Evolutionary conservation across 2,329 filamentous ascomycete genomes (phyloP).

Genomic region (Cadophora malorum): DNA sequence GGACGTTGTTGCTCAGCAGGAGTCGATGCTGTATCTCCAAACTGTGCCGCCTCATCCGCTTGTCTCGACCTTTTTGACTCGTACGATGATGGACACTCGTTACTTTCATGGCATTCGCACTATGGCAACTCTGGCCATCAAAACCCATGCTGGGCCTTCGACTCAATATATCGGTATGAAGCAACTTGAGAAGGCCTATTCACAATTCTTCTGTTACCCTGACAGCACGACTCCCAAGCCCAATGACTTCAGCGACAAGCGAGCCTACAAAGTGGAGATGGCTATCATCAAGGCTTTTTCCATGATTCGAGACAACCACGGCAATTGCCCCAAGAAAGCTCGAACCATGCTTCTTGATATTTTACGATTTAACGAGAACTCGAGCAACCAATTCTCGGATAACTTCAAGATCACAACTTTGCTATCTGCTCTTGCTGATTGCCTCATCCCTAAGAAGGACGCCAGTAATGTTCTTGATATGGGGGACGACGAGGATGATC

Average conservation of each 20-base stretch:
- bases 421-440: constrained; percentile 67
- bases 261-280: constrained; percentile 82
- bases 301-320: constrained; percentile 74
- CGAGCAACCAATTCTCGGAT: constrained; percentile 87
- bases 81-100: constrained; percentile 87
- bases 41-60: constrained; percentile 74
- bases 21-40: constrained; percentile 77
- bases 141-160: constrained; percentile 75
- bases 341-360: constrained; percentile 88
- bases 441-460: constrained; percentile 57
- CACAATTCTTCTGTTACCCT: constrained; percentile 85
- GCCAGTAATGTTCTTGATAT: constrained; percentile 49
- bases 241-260: constrained; percentile 90
- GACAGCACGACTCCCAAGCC: constrained; percentile 80
- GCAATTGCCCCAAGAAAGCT: constrained; percentile 79
- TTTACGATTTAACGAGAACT: constrained; percentile 92
- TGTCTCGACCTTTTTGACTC: constrained; percentile 85
- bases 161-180: constrained; percentile 79
- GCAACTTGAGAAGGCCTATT: constrained; percentile 85
- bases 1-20: constrained; percentile 88
- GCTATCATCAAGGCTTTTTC: constrained; percentile 84
- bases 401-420: constrained; percentile 86
- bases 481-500: constrained; percentile 51
- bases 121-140: constrained; percentile 80
- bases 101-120: constrained; percentile 94